Percentiles rank a stretch among this genome's conserved stretches.
These are phyloP conservation scores for Globisporangium parvum DNA, from an alignment of 352 stramenopile genomes.

Conservation along the genomic window DNA sequence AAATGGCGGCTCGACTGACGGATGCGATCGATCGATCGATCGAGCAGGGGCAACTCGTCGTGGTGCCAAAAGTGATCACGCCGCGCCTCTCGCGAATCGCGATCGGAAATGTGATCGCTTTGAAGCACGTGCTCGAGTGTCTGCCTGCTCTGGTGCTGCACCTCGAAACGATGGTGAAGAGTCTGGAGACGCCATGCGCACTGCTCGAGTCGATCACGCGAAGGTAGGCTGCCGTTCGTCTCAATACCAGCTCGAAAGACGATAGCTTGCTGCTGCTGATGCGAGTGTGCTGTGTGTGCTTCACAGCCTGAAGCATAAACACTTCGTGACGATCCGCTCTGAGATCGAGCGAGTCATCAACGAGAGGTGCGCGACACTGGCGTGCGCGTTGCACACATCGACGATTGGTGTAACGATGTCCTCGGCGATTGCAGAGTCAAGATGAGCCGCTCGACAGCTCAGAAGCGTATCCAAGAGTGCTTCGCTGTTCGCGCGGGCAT, in stretches of 20 bases:
- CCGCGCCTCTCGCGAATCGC: conserved; percentile 57
- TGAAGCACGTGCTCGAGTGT: conserved; percentile 79
- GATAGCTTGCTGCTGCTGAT: not conserved
- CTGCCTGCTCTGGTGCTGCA: conserved; percentile 49
- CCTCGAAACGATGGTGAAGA: conserved; percentile 29
- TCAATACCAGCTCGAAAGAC: not conserved
- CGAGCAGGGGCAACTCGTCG: conserved; percentile 60
- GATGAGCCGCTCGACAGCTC: conserved; percentile 51
- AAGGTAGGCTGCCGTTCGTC: conserved; percentile 25
- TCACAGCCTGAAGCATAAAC: conserved; percentile 42
- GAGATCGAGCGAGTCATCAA: conserved; percentile 77
- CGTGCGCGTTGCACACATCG: too few relatives aligned
- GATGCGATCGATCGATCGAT: conserved; percentile 1
- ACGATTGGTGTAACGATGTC: too few relatives aligned
- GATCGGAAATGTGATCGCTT: conserved; percentile 71
- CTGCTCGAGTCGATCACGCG: conserved; percentile 61
- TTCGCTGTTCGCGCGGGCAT: conserved; percentile 78
- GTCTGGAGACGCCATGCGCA: conserved; percentile 25
- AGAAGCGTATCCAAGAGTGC: conserved; percentile 83
- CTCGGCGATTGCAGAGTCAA: conserved; percentile 53
- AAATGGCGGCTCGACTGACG: not conserved
- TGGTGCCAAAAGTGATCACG: conserved; percentile 74
- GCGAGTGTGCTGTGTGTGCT: not conserved
- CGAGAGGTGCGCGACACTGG: conserved; percentile 31
- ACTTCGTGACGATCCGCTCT: conserved; percentile 40